Conservation (phyloP, 495 filamentous ascomycete species). For the Podospora comata region DNA sequence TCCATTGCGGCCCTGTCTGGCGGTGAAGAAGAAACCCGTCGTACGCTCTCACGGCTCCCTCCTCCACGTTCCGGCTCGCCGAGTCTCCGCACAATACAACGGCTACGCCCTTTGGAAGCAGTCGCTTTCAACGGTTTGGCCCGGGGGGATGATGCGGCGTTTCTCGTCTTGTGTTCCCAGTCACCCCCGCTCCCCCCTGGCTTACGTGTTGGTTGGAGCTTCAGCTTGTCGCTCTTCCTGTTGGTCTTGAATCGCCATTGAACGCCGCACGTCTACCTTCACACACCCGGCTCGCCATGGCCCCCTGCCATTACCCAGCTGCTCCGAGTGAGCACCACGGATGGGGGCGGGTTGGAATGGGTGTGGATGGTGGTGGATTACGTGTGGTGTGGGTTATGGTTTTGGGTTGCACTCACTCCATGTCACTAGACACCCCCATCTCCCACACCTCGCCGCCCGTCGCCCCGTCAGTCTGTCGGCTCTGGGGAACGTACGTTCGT, state of each 20-base stretch:
- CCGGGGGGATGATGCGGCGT: not conserved
- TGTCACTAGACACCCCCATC: conserved; percentile 4
- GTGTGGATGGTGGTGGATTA: no score
- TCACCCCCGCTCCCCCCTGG: not conserved
- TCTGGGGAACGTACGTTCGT: not conserved
- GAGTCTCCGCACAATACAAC: not conserved
- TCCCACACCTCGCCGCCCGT: conserved; percentile 1
- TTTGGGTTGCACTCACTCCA: not conserved
- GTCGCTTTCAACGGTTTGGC: not conserved
- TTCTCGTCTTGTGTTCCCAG: not conserved
- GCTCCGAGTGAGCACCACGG: not conserved
- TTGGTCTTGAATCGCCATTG: not conserved
- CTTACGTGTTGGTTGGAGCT: not conserved
- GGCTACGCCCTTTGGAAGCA: not conserved
- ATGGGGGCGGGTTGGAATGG: not conserved
- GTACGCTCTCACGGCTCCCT: not conserved
- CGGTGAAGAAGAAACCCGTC: not conserved
- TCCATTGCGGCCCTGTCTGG: not conserved
- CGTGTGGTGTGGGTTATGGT: not conserved
- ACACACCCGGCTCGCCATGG: not conserved
- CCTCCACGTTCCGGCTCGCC: not conserved
- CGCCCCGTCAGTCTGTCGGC: not conserved
- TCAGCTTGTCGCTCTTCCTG: not conserved
- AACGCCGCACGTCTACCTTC: not conserved
- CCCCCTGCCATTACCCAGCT: not conserved